phyloP scores from a whole-genome alignment of 83 land plant species.

The Diphasiastrum complanatum region DNA sequence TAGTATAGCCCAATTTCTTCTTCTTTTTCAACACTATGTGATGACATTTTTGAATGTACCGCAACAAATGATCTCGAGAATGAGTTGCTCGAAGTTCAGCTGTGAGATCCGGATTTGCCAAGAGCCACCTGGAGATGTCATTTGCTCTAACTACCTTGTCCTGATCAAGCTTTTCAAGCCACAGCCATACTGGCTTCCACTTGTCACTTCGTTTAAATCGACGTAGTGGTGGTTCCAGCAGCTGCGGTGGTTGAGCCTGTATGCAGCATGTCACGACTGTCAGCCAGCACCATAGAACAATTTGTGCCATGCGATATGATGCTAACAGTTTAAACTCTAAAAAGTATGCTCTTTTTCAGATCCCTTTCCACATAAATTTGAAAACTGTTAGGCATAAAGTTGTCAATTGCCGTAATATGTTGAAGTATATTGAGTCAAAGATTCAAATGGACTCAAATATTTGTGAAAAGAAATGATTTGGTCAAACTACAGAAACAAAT shows the following conservation, averaged over 20 bases:
- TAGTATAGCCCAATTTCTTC: conserved; percentile 6
- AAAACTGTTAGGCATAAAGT: no score
- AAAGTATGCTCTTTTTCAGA: no score
- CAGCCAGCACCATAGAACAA: no score
- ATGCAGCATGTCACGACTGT: no score
- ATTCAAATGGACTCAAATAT: no score
- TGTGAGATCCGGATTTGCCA: not conserved
- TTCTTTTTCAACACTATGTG: conserved; percentile 19
- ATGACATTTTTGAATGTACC: conserved; percentile 21
- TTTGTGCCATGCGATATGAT: no score
- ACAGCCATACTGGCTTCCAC: conserved; percentile 24
- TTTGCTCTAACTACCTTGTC: conserved; percentile 11
- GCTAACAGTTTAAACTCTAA: no score
- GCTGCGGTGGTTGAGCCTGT: not conserved
- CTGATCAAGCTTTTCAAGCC: conserved; percentile 18
- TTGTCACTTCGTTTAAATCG: conserved; percentile 19
- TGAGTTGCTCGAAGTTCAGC: conserved; percentile 14
- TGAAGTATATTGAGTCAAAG: no score
- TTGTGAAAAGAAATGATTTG: no score
- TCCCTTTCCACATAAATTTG: no score
- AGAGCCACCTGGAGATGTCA: conserved; percentile 12
- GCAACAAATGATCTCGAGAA: conserved; percentile 16
- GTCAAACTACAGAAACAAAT: no score
- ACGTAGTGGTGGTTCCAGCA: not conserved
- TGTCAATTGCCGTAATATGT: no score